Conservation (phyloP, 176 grass and related monocot genomes). For the Oryza meyeriana region DNA sequence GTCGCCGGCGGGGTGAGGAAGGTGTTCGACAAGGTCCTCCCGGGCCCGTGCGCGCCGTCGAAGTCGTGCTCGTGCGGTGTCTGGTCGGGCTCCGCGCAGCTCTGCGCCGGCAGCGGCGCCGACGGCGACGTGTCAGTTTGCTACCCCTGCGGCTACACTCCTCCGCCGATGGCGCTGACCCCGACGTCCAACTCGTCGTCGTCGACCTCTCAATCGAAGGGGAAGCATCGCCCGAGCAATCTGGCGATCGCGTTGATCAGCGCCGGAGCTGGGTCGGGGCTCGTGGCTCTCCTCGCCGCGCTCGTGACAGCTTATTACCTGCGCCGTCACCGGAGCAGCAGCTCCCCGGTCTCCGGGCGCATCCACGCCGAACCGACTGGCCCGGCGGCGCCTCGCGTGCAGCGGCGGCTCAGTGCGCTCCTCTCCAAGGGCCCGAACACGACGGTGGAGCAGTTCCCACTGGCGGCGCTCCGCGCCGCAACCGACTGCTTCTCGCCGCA, state of each 20-base stretch:
- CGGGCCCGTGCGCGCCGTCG: conserved; percentile 54
- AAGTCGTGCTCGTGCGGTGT: conserved; percentile 61
- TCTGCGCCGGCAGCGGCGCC: not conserved
- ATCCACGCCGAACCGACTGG: conserved; percentile 45
- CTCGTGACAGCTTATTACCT: not conserved
- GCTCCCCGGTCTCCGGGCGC: conserved; percentile 39
- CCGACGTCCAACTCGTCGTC: conserved; percentile 24
- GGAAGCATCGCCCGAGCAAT: conserved; percentile 22
- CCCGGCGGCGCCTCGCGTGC: conserved; percentile 27
- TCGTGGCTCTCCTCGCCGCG: conserved; percentile 4
- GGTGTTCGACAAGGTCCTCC: conserved; percentile 74
- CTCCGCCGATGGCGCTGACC: not conserved
- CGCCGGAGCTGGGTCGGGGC: conserved; percentile 27
- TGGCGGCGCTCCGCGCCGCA: conserved; percentile 46
- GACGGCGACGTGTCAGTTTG: conserved; percentile 35
- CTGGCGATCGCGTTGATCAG: conserved; percentile 35
- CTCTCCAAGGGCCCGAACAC: conserved; percentile 77
- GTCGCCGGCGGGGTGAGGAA: conserved; percentile 10
- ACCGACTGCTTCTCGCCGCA: conserved; percentile 51
- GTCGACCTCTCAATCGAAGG: not conserved
- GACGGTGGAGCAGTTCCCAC: conserved; percentile 80
- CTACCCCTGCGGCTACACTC: conserved; percentile 51
- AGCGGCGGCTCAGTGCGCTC: conserved; percentile 50
- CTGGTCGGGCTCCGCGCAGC: conserved; percentile 57
- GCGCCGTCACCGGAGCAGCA: not conserved